These are phyloP conservation scores for Tulasnella calospora DNA, from an alignment of 768 basidiomycete genomes.

Conservation along the genomic window DNA sequence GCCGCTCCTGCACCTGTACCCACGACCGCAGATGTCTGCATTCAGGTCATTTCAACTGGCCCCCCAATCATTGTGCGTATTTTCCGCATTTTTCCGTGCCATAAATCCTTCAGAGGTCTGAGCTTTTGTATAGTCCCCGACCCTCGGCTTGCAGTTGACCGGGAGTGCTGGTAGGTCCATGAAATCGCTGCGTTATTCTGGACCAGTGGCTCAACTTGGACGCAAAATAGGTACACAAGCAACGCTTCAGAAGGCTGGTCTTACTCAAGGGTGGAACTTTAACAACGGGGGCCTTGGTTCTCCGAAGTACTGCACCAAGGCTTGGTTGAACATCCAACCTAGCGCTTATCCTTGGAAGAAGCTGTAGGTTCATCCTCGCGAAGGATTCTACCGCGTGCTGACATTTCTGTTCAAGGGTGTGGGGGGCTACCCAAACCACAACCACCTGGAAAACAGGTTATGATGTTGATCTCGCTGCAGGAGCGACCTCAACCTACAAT, in stretches of 20 bases:
- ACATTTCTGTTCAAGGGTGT: not conserved
- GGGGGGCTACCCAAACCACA: not conserved
- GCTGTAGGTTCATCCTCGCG: not conserved
- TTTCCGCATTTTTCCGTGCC: not conserved
- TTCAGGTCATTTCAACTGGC: not conserved
- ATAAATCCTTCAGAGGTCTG: not conserved
- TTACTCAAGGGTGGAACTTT: slow-evolving; percentile 2
- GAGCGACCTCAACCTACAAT: not conserved
- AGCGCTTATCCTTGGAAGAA: not conserved
- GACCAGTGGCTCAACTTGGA: not conserved
- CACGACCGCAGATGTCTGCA: not conserved
- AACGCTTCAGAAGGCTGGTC: not conserved
- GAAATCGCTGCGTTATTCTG: too few species aligned
- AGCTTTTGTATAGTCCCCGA: not conserved
- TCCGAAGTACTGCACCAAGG: not conserved
- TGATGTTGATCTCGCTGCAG: not conserved
- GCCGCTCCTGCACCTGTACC: not conserved
- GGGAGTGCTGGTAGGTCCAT: not conserved
- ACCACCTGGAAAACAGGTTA: slow-evolving; percentile 6
- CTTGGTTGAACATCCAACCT: slow-evolving; percentile 1
- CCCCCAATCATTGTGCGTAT: not conserved
- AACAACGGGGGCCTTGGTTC: not conserved
- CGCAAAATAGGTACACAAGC: not conserved
- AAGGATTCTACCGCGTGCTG: not conserved
- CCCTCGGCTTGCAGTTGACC: not conserved